Percentiles rank a stretch among this genome's conserved stretches.
Evolutionary conservation across 2,329 filamentous ascomycete species (phyloP).

Genomic region (Pseudocercospora vitis): DNA sequence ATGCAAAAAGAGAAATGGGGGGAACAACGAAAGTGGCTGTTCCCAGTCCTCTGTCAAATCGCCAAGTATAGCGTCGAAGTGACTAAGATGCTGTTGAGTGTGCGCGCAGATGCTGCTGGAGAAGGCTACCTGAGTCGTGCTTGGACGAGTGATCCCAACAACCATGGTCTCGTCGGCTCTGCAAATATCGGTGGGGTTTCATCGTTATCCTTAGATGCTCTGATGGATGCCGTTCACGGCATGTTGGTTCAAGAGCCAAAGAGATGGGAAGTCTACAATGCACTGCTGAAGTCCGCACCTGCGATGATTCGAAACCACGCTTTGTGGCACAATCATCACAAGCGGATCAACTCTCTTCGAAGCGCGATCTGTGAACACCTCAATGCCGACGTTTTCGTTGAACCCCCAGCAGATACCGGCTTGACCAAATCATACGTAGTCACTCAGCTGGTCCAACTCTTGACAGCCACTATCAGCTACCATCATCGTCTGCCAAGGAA

Average conservation of each 20-base stretch:
- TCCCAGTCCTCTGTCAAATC: slow-evolving; percentile 25
- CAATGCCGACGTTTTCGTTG: slow-evolving; percentile 71
- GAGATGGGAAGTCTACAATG: slow-evolving; percentile 63
- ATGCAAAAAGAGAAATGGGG: slow-evolving; percentile 30
- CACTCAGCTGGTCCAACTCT: slow-evolving; percentile 79
- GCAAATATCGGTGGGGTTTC: slow-evolving; percentile 22
- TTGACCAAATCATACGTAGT: slow-evolving; percentile 85
- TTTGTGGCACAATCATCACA: slow-evolving; percentile 71
- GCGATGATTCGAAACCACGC: slow-evolving; percentile 88
- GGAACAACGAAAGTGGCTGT: slow-evolving; percentile 28
- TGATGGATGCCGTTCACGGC: slow-evolving; percentile 23
- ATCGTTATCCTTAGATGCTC: slow-evolving; percentile 19
- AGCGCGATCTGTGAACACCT: slow-evolving; percentile 80
- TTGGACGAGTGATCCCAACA: slow-evolving; percentile 2
- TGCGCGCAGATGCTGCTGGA: slow-evolving; percentile 26
- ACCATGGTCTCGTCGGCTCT: slow-evolving; percentile 6
- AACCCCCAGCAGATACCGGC: slow-evolving; percentile 75
- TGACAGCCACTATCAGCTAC: slow-evolving; percentile 88
- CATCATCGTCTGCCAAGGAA: slow-evolving; percentile 78
- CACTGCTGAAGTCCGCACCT: slow-evolving; percentile 79
- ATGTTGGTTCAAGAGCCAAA: slow-evolving; percentile 19
- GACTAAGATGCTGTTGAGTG: slow-evolving; percentile 23
- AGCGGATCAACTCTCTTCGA: slow-evolving; percentile 73
- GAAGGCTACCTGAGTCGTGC: slow-evolving; percentile 24
- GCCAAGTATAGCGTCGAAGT: slow-evolving; percentile 25